A percentile compares a stretch with the other conserved stretches of the same genome.
Evolutionary conservation across 2,329 filamentous ascomycete species (phyloP).

Genomic region (Aspergillus ibericus): DNA sequence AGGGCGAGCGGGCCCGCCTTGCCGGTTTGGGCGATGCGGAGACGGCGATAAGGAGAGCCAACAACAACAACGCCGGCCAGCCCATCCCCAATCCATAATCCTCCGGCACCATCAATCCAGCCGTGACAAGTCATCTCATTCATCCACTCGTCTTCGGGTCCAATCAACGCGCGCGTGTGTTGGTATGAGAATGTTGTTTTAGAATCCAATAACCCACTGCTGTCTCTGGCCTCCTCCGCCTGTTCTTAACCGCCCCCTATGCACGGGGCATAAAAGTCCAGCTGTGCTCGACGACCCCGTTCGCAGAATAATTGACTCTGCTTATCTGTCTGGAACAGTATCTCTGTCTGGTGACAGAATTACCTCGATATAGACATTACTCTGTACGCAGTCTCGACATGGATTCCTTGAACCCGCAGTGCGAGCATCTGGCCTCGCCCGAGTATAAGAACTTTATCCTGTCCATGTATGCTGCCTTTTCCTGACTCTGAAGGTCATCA

Average conservation of each 20-base stretch:
- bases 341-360: background rate
- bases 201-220: constrained; percentile 1
- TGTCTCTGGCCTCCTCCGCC: background rate
- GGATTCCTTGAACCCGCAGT: constrained; percentile 39
- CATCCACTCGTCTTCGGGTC: background rate
- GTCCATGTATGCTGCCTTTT: constrained; percentile 48
- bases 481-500: constrained; percentile 3
- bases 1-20: constrained; percentile 12
- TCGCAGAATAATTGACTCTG: background rate
- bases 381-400: constrained; percentile 13
- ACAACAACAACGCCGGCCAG: background rate
- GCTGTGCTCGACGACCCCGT: background rate
- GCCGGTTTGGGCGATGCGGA: constrained; percentile 15
- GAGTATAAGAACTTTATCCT: constrained; percentile 54
- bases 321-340: background rate
- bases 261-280: background rate
- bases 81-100: background rate
- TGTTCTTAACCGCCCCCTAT: background rate
- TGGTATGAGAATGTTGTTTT: constrained; percentile 4
- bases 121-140: constrained; percentile 5
- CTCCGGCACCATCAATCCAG: background rate
- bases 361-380: background rate
- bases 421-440: constrained; percentile 53
- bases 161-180: background rate
- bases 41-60: constrained; percentile 8